phyloP scores from a whole-genome alignment of 2,329 filamentous ascomycete species.

The Neonectria magnoliae region DNA sequence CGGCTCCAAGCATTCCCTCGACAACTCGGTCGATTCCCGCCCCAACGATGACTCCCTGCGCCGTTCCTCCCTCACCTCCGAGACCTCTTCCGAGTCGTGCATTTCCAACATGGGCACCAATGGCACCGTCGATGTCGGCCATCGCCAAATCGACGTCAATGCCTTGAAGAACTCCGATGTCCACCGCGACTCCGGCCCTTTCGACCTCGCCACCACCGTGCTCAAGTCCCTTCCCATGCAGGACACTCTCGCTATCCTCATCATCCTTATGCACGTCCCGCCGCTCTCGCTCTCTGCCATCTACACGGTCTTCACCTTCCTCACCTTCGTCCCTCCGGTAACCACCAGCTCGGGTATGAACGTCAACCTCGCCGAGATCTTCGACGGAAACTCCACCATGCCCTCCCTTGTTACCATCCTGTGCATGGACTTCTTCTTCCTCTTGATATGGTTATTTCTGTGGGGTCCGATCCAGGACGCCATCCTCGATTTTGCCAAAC shows the following conservation, averaged over 20 bases:
- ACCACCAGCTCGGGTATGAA: conserved; percentile 82
- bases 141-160: conserved; percentile 76
- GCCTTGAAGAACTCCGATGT: conserved; percentile 73
- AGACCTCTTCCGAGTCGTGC: conserved; percentile 64
- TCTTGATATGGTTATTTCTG: conserved; percentile 87
- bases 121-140: conserved; percentile 57
- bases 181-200: conserved; percentile 75
- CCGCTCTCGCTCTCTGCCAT: conserved; percentile 88
- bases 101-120: conserved; percentile 51
- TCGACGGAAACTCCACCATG: conserved; percentile 86
- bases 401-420: conserved; percentile 87
- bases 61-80: conserved; percentile 64
- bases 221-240: conserved; percentile 89
- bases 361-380: conserved; percentile 88
- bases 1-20: conserved; percentile 47
- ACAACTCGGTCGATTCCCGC: conserved; percentile 52
- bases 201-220: conserved; percentile 85
- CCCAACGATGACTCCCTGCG: conserved; percentile 55
- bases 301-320: conserved; percentile 89
- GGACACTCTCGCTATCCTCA: conserved; percentile 96
- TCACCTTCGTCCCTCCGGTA: conserved; percentile 89
- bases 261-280: conserved; percentile 92
- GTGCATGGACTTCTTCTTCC: conserved; percentile 83
- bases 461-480: conserved; percentile 90
- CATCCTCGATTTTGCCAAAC: conserved; percentile 88